Conservation (phyloP, 345 rosid genomes). For the Geranium rotundifolium region DNA sequence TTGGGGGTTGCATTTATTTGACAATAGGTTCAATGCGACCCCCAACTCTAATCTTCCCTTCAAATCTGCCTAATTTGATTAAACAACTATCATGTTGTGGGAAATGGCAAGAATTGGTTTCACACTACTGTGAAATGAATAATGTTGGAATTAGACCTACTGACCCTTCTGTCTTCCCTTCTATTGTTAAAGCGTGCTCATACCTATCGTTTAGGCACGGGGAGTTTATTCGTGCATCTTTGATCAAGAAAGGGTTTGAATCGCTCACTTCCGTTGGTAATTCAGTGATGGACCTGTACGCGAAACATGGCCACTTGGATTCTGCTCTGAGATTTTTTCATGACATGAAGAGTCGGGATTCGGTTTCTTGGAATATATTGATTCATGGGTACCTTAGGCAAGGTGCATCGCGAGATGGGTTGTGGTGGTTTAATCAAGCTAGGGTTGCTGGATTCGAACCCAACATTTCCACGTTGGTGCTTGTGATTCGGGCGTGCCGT, state of each 20-base stretch:
- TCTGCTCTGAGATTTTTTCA: slow-evolving; percentile 32
- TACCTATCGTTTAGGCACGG: slow-evolving; percentile 32
- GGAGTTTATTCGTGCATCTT: slow-evolving; percentile 32
- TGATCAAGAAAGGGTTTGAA: slow-evolving; percentile 46
- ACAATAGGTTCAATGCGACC: too few species aligned
- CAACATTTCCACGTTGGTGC: slow-evolving; percentile 45
- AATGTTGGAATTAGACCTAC: slow-evolving; percentile 22
- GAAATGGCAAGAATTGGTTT: slow-evolving; percentile 44
- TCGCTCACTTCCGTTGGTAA: slow-evolving; percentile 39
- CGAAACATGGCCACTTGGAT: slow-evolving; percentile 33
- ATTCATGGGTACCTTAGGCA: slow-evolving; percentile 34
- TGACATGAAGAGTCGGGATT: slow-evolving; percentile 31
- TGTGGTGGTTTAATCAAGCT: slow-evolving; percentile 39
- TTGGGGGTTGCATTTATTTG: too few species aligned
- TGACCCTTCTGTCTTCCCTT: slow-evolving; percentile 38
- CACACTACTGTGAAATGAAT: slow-evolving; percentile 27
- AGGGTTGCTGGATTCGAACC: slow-evolving; percentile 46
- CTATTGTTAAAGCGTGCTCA: slow-evolving; percentile 46
- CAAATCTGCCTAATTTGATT: slow-evolving; percentile 8
- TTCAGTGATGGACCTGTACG: slow-evolving; percentile 52
- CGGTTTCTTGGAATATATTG: slow-evolving; percentile 64
- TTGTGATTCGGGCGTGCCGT: slow-evolving; percentile 39
- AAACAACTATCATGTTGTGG: slow-evolving; percentile 33
- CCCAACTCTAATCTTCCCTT: too few species aligned
- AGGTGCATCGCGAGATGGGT: slow-evolving; percentile 33